Evolutionary conservation across 2,329 filamentous ascomycete genomes (phyloP).

Genomic region (Tothia fuscella): DNA sequence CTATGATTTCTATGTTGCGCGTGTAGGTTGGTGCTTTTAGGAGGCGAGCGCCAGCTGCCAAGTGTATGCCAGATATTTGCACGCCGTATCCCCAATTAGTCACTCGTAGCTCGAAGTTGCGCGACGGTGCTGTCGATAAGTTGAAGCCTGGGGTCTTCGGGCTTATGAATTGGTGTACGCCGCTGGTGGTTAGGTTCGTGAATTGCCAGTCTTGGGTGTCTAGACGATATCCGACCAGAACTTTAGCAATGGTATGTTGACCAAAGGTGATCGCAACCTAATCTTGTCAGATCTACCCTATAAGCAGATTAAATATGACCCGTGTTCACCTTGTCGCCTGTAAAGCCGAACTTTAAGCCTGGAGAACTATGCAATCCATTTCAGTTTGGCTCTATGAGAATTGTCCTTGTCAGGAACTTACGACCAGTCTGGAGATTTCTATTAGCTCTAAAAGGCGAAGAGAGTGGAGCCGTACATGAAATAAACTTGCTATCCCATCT

Average conservation of each 20-base stretch:
- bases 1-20: constrained; percentile 33
- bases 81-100: constrained; percentile 51
- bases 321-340: constrained; percentile 32
- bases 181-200: constrained; percentile 45
- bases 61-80: constrained; percentile 42
- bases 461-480: constrained; percentile 31
- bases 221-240: constrained; percentile 46
- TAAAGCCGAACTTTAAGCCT: constrained; percentile 45
- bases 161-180: constrained; percentile 44
- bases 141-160: constrained; percentile 20
- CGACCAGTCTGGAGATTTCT: constrained; percentile 37
- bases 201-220: constrained; percentile 48
- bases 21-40: constrained; percentile 28
- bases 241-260: constrained; percentile 35
- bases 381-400: too few relatives aligned
- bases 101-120: constrained; percentile 45
- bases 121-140: constrained; percentile 21
- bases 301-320: too few relatives aligned
- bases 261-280: constrained; percentile 42
- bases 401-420: constrained; percentile 27
- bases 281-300: too few relatives aligned
- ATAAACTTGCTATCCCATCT: constrained; percentile 49
- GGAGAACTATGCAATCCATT: constrained; percentile 33
- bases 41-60: constrained; percentile 33
- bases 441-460: not conserved